Base-by-base conservation (phyloP, 495 filamentous ascomycete genomes). In the Xylaria telfairii region DNA sequence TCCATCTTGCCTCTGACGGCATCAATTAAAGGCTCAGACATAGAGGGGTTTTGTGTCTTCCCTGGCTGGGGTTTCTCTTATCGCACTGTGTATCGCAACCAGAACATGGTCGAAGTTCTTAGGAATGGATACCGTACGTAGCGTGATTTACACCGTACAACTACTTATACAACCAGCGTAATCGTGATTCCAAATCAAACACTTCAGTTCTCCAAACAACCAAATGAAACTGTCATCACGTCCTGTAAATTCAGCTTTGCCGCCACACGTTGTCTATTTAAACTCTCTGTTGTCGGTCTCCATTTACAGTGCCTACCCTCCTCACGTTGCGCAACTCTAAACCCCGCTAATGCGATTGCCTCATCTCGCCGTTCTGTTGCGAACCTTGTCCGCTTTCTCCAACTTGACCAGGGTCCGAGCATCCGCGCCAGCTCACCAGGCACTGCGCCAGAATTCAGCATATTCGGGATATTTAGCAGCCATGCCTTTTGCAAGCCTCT, bases 401-500 rank as follows among this genome's bases (percentile, higher is more conserved):
- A 79, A 65, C 73, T 73, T 82, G 56, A 77, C 77, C 17, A 74
- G 81, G n/a, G 68, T 71, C 39, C 72, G 74, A 51, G 68, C 75
- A 34, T 82, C 79, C 21, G 70, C 79, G 56, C 76, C 57, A 54
- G 46, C 42, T 53, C 68, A 65, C 34, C 57, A 62, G 49, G 41
- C 67, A 32, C 21, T 72, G 13, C 73, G 46, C 12, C 28, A 47
- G 46, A 69, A 67, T 37, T 57, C 73, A n/a, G 32, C 69, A 9
- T 61, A 68, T 26, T 60, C 67, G 57, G 56, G 44, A 39, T 61
- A 63, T 24, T 56, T 88, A 26, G 82, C 72, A 80, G 90, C 90
- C 68, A 91, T 92, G 82, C 87, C 92, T 17, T 77, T 97, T 39
- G 83, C 90, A 71, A 90, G 91, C 70, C 83, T 95, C n/a, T 97